A percentile compares a stretch with the other conserved stretches of the same genome.
Evolutionary conservation across 768 basidiomycete species (phyloP).

Genomic region (Boletus rubescentipes): DNA sequence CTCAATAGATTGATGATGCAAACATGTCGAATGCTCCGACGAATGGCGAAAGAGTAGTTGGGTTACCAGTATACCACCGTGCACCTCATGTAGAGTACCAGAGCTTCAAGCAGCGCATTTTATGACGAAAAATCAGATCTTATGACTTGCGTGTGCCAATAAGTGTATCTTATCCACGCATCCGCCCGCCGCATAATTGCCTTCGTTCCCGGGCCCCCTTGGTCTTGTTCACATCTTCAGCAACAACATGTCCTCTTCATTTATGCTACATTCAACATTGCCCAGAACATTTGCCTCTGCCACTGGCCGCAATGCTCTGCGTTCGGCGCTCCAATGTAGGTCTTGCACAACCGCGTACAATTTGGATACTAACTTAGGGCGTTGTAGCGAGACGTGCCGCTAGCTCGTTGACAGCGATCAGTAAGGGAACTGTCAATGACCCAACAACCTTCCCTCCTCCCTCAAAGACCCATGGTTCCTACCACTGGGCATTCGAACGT

Average conservation of each 20-base stretch:
- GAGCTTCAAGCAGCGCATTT: slow-evolving; percentile 38
- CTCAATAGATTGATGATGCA: slow-evolving; percentile 71
- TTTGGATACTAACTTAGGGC: neutral
- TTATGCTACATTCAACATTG: slow-evolving; percentile 49
- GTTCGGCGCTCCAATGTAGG: slow-evolving; percentile 43
- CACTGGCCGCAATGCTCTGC: slow-evolving; percentile 39
- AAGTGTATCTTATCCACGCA: too few relatives aligned
- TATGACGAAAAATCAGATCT: too few relatives aligned
- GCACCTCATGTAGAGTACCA: slow-evolving; percentile 56
- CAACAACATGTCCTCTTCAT: slow-evolving; percentile 45
- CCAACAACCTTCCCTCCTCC: slow-evolving; percentile 86
- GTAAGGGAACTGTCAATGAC: slow-evolving; percentile 93
- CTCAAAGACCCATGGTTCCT: slow-evolving; percentile 80
- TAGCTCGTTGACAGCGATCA: slow-evolving; percentile 59
- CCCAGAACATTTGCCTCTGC: slow-evolving; percentile 41
- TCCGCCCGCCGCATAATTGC: too few relatives aligned
- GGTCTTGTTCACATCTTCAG: neutral
- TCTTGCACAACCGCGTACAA: neutral
- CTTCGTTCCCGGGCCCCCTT: too few relatives aligned
- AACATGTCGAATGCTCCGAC: slow-evolving; percentile 55
- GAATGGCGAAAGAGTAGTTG: slow-evolving; percentile 69
- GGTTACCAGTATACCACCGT: too few relatives aligned
- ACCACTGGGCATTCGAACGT: slow-evolving; percentile 94
- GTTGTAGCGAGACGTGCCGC: slow-evolving; percentile 41
- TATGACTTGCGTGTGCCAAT: too few relatives aligned